A percentile compares a stretch with the other conserved stretches of the same genome.
Evolutionary conservation across 306 rosid genomes (phyloP).

Genomic region (Ammopiptanthus mongolicus): DNA sequence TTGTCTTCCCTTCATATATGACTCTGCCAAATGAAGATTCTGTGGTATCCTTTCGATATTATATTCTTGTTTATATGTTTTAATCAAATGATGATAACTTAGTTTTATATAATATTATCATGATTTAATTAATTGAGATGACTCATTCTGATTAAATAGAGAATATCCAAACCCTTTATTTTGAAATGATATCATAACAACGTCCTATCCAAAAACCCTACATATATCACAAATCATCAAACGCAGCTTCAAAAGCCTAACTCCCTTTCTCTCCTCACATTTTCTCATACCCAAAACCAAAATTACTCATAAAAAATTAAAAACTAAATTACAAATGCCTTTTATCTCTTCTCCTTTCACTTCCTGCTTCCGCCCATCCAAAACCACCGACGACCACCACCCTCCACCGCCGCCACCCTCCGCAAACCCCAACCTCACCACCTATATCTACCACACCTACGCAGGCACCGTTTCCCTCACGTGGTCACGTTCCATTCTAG

Average conservation of each 20-base stretch:
- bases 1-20: background rate
- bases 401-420: constrained; percentile 26
- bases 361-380: constrained; percentile 48
- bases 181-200: no score
- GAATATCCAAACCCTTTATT: no score
- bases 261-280: background rate
- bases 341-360: constrained; percentile 30
- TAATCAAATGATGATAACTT: no score
- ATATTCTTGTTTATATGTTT: no score
- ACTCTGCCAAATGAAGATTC: no score
- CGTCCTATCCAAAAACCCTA: background rate
- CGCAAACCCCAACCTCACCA: constrained; percentile 52
- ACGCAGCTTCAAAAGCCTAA: background rate
- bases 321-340: constrained; percentile 30
- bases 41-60: no score
- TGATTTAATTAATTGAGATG: no score
- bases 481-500: constrained; percentile 76
- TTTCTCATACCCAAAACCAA: background rate
- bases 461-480: constrained; percentile 63
- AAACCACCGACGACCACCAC: constrained; percentile 7
- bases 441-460: constrained; percentile 65
- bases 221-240: background rate
- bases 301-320: background rate
- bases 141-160: no score
- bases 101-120: no score